These are phyloP conservation scores for Stenocarpella maydis DNA, from an alignment of 2,329 filamentous ascomycete genomes.

Conservation along the genomic window DNA sequence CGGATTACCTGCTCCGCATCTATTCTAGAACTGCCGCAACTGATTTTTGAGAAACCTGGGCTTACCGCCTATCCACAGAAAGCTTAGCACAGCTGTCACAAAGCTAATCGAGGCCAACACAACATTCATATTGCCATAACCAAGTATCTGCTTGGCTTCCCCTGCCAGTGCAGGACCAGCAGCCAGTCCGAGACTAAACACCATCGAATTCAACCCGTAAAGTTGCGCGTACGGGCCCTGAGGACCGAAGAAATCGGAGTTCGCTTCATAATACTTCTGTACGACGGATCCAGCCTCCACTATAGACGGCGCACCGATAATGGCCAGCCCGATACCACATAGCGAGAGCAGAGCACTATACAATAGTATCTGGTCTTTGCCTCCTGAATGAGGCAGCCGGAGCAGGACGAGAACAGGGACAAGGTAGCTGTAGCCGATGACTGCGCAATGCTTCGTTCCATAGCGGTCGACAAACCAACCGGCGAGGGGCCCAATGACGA, in stretches of 20 bases:
- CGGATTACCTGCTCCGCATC: not conserved
- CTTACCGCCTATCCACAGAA: conserved; percentile 55
- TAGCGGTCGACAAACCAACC: conserved; percentile 49
- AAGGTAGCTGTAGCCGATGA: conserved; percentile 41
- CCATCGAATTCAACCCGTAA: conserved; percentile 70
- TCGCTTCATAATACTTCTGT: conserved; percentile 62
- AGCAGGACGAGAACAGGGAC: conserved; percentile 28
- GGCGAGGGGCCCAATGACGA: conserved; percentile 45
- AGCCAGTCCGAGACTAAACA: conserved; percentile 66
- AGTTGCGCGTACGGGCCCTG: conserved; percentile 70
- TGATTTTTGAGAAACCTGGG: conserved; percentile 45
- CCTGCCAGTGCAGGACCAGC: conserved; percentile 67
- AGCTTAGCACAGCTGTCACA: conserved; percentile 52
- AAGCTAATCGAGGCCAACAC: conserved; percentile 56
- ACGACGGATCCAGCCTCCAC: conserved; percentile 66
- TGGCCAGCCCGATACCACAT: conserved; percentile 58
- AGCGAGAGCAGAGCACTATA: conserved; percentile 30
- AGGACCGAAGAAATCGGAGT: conserved; percentile 61
- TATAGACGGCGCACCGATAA: conserved; percentile 61
- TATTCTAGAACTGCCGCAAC: not conserved
- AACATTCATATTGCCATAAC: conserved; percentile 66
- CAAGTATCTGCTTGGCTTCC: conserved; percentile 56
- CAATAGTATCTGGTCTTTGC: conserved; percentile 25
- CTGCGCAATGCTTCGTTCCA: conserved; percentile 45
- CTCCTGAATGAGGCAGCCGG: conserved; percentile 29